Conservation (phyloP, 1,284 basidiomycete species). For the Amylostereum areolatum region DNA sequence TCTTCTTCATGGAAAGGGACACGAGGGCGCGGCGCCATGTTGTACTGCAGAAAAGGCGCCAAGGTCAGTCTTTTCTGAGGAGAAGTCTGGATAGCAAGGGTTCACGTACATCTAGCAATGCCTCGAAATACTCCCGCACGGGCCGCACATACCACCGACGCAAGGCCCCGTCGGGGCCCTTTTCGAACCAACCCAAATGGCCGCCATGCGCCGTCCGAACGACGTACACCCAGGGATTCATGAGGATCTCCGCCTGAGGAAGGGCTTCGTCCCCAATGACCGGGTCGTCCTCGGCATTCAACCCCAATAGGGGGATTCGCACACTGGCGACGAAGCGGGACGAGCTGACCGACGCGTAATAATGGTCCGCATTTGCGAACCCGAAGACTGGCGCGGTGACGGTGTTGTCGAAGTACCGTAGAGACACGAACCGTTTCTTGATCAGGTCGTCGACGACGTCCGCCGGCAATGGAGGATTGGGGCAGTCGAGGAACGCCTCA, state of each 20-base stretch:
- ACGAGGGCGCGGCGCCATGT: slow-evolving; percentile 8
- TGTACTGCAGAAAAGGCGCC: not conserved
- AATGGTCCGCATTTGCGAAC: slow-evolving; percentile 16
- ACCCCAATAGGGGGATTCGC: slow-evolving; percentile 16
- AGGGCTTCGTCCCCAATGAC: slow-evolving; percentile 14
- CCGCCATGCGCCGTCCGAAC: slow-evolving; percentile 19
- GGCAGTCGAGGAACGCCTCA: slow-evolving; percentile 8
- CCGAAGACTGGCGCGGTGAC: slow-evolving; percentile 17
- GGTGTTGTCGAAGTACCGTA: slow-evolving; percentile 16
- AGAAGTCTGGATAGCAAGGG: too few species aligned
- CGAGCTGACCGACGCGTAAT: slow-evolving; percentile 20
- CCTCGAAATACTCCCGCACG: slow-evolving; percentile 17
- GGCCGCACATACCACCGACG: slow-evolving; percentile 22
- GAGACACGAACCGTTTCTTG: slow-evolving; percentile 10
- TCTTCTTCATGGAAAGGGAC: slow-evolving; percentile 3
- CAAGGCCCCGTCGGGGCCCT: slow-evolving; percentile 8
- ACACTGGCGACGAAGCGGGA: slow-evolving; percentile 11
- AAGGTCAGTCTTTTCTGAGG: too few species aligned
- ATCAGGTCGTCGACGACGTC: slow-evolving; percentile 12
- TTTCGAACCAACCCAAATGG: slow-evolving; percentile 23
- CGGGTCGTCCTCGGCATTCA: slow-evolving; percentile 23
- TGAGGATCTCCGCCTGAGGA: slow-evolving; percentile 10
- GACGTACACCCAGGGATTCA: slow-evolving; percentile 18
- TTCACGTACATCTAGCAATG: slow-evolving; percentile 11
- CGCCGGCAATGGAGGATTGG: slow-evolving; percentile 2